phyloP scores from a whole-genome alignment of 2,329 filamentous ascomycete species.

The Cordyceps pruinosa region DNA sequence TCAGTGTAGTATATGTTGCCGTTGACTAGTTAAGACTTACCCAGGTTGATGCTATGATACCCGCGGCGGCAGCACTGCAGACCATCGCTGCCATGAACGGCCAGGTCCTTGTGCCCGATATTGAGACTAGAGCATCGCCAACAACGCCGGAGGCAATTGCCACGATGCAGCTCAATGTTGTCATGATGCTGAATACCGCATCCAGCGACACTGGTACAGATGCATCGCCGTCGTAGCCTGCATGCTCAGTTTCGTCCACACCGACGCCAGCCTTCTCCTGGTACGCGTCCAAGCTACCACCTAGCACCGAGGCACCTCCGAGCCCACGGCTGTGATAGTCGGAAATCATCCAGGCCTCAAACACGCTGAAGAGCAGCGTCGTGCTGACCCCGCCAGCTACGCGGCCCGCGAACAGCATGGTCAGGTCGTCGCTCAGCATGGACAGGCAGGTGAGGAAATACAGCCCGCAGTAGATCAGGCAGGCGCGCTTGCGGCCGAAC shows the following conservation, averaged over 20 bases:
- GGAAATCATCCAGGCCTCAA: slow-evolving; percentile 55
- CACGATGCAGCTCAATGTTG: slow-evolving; percentile 46
- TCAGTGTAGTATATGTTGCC: neutral
- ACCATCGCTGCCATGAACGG: slow-evolving; percentile 44
- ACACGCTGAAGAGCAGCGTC: slow-evolving; percentile 50
- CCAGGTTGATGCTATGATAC: slow-evolving; percentile 31
- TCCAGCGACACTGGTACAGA: slow-evolving; percentile 31
- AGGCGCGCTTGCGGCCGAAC: slow-evolving; percentile 43
- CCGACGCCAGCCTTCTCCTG: neutral
- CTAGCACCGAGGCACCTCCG: slow-evolving; percentile 24
- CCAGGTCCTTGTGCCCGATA: slow-evolving; percentile 40
- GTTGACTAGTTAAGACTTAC: neutral
- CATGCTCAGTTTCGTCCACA: neutral
- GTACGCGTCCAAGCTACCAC: too few relatives aligned
- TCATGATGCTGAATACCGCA: slow-evolving; percentile 45
- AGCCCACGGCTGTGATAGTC: slow-evolving; percentile 46
- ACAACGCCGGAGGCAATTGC: slow-evolving; percentile 47
- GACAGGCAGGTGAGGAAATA: slow-evolving; percentile 47
- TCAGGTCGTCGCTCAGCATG: slow-evolving; percentile 36
- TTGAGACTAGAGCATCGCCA: slow-evolving; percentile 43
- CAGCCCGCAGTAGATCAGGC: slow-evolving; percentile 45
- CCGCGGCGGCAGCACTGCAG: slow-evolving; percentile 35
- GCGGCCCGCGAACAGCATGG: slow-evolving; percentile 46
- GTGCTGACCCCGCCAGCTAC: slow-evolving; percentile 48
- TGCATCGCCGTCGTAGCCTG: neutral